Base-by-base conservation (phyloP, 2,329 filamentous ascomycete species). In the Peltaster fructicola region DNA sequence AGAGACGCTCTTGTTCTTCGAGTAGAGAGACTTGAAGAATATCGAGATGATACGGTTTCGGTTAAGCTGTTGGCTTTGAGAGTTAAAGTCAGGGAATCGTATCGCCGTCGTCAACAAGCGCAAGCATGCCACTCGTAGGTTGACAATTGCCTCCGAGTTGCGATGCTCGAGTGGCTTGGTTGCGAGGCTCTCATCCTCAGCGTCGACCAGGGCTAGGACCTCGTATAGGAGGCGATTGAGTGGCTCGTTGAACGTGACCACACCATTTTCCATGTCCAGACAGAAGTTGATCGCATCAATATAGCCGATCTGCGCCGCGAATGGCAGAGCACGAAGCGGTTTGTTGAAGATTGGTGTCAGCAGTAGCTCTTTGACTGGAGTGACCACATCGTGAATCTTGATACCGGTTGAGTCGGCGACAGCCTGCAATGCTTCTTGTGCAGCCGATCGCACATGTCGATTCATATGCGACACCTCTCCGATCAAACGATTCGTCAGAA, bases 241-340 rank as follows among this genome's bases (percentile, higher is more conserved):
- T 34, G 84, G 73, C 24, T 95, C 85, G 37, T 93, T 88, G 47
- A 95, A 92, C 6, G 74, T 70, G 14, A 98, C 71, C 42, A 93
- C 85, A 36, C 88, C 77, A 23, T 75, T 72, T 47, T 90, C 85
- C 23, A 98, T 62, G 29, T 75, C 74, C 56, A 99, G 68, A 45
- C 90, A 90, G 51, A 90, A 98, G 0, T 81, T 92, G 45, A 98
- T 82, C 1, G 88, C 88, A 47, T 98, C 90, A 38, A 99, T 93
- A 45, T 91, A 95, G 4, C 88, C 90, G 38, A 98, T 98, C 54
- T 98, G 90, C 3, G 81, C 85, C 4, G 80, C 66, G 45, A 98
- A 98, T 0, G 88, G 88, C 32, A 99, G 58, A 1, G 88, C 90
- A 32, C 88, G 69, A 11, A 99, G 54, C 8, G 88, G 88, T 48